Evolutionary conservation across 768 basidiomycete genomes (phyloP).

Genomic region (Mrakia gelida): DNA sequence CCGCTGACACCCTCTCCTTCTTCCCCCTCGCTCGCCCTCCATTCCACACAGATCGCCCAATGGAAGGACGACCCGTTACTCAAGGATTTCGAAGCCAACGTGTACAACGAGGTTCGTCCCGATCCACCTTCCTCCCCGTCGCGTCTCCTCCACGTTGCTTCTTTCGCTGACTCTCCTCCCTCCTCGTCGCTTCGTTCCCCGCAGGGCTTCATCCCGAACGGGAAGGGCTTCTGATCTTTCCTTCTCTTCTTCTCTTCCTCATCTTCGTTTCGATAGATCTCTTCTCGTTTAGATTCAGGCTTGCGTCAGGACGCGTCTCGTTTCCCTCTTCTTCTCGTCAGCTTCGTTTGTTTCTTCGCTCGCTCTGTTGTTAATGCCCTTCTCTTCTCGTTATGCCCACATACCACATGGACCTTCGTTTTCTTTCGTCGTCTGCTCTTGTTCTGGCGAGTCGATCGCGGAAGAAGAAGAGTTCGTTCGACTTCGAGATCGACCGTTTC

Average conservation of each 20-base stretch:
- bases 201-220: background rate
- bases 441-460: too few species aligned
- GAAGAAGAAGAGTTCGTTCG: too few species aligned
- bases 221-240: background rate
- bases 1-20: background rate
- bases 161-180: background rate
- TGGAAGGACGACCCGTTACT: background rate
- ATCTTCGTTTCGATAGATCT: background rate
- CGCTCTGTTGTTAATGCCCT: too few species aligned
- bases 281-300: background rate
- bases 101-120: constrained; percentile 2
- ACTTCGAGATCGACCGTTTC: too few species aligned
- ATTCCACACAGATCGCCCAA: background rate
- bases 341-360: too few species aligned
- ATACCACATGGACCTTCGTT: too few species aligned
- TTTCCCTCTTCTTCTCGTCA: too few species aligned
- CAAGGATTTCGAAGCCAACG: background rate
- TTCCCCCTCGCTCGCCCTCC: background rate
- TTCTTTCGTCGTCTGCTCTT: too few species aligned
- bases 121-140: background rate
- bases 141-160: background rate
- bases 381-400: too few species aligned
- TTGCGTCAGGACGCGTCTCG: too few species aligned
- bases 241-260: background rate
- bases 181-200: background rate